phyloP scores from a whole-genome alignment of 495 filamentous ascomycete genomes.

The Penicillium cosmopolitanum region DNA sequence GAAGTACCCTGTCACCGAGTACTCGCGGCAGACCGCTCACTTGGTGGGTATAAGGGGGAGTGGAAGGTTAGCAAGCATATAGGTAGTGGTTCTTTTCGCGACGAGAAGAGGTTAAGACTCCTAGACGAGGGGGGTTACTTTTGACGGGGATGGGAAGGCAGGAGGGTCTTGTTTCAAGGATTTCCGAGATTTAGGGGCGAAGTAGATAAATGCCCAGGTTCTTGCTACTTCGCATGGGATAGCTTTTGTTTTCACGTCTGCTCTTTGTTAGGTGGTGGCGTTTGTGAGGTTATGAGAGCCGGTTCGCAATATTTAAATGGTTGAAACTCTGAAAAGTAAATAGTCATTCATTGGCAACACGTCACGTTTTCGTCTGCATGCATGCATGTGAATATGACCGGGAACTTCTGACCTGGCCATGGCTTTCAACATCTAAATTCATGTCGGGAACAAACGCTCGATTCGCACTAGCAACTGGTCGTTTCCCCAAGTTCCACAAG shows the following conservation, averaged over 20 bases:
- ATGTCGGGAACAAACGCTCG: too few relatives aligned
- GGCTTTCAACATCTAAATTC: too few relatives aligned
- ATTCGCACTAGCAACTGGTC: too few relatives aligned
- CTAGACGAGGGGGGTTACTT: slow-evolving; percentile 36
- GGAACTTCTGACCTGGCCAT: too few relatives aligned
- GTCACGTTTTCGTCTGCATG: too few relatives aligned
- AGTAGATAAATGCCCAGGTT: background rate
- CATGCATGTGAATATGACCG: too few relatives aligned
- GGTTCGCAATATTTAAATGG: too few relatives aligned
- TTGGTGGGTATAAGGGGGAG: slow-evolving; percentile 42
- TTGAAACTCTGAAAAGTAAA: too few relatives aligned
- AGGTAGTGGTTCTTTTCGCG: slow-evolving; percentile 28
- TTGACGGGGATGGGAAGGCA: slow-evolving; percentile 35
- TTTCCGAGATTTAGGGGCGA: slow-evolving; percentile 30
- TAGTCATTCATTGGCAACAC: too few relatives aligned
- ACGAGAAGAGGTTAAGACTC: slow-evolving; percentile 36
- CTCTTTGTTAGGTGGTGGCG: background rate
- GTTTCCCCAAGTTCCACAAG: too few relatives aligned
- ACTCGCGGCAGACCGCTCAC: slow-evolving; percentile 31
- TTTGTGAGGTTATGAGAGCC: background rate
- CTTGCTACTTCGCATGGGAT: too few relatives aligned
- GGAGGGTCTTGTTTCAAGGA: slow-evolving; percentile 34
- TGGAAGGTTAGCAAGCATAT: slow-evolving; percentile 28
- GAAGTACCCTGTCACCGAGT: slow-evolving; percentile 57
- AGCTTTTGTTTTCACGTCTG: too few relatives aligned